A percentile compares a stretch with the other conserved stretches of the same genome.
Conservation (phyloP, 1,139 yeast genomes). For the Yamadazyma blattariae region DNA sequence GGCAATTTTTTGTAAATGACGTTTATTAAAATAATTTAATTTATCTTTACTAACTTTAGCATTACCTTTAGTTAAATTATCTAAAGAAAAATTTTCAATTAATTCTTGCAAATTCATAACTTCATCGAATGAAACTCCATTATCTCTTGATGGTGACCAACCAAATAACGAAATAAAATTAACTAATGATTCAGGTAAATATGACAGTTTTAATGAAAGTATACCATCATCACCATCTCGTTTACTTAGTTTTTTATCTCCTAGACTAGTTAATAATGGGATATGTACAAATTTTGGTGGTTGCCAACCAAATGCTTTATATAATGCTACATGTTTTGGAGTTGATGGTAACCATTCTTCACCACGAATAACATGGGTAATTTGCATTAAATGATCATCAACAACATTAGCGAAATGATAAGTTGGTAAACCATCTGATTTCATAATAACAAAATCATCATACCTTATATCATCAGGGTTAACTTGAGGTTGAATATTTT, state of each 20-base stretch:
- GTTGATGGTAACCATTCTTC: slow-evolving; percentile 98
- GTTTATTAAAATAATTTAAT: slow-evolving; percentile 73
- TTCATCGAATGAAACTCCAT: slow-evolving; percentile 57
- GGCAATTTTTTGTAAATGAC: slow-evolving; percentile 25
- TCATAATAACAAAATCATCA: slow-evolving; percentile 86
- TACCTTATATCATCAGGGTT: slow-evolving; percentile 68
- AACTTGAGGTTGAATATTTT: slow-evolving; percentile 77
- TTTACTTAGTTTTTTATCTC: slow-evolving; percentile 82
- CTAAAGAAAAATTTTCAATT: slow-evolving; percentile 48
- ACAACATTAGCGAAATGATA: slow-evolving; percentile 95
- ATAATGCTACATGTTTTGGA: slow-evolving; percentile 88
- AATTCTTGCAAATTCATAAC: slow-evolving; percentile 56
- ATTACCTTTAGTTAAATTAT: slow-evolving; percentile 84
- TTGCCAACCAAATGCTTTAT: slow-evolving; percentile 82
- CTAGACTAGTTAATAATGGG: slow-evolving; percentile 73
- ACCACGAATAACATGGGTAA: slow-evolving; percentile 93
- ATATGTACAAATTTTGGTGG: slow-evolving; percentile 85
- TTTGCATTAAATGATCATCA: slow-evolving; percentile 89
- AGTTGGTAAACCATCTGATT: slow-evolving; percentile 92
- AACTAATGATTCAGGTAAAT: slow-evolving; percentile 80
- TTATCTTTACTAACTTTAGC: slow-evolving; percentile 86
- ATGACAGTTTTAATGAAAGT: slow-evolving; percentile 48
- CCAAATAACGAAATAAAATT: slow-evolving; percentile 92
- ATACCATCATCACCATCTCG: slow-evolving; percentile 82
- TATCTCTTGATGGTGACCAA: slow-evolving; percentile 76